These are phyloP conservation scores for Macaranga tanarius DNA, from an alignment of 441 rosid genomes.

Conservation along the genomic window DNA sequence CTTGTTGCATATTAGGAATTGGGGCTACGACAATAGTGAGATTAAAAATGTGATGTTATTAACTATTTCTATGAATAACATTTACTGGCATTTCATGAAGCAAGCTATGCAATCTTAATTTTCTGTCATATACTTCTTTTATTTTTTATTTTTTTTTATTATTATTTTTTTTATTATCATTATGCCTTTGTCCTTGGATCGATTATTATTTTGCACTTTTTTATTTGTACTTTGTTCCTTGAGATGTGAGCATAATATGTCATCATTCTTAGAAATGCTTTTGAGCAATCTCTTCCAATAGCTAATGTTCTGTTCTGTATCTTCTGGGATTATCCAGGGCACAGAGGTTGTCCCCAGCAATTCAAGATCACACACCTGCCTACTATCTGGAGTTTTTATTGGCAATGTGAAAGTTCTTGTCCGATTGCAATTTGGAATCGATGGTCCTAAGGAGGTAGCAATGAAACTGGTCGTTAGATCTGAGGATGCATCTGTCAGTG, in stretches of 20 bases:
- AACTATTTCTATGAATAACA: background rate
- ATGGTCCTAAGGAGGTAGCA: slow-evolving; percentile 74
- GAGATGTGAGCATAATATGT: background rate
- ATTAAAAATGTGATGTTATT: background rate
- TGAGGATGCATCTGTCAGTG: slow-evolving; percentile 70
- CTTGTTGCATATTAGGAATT: background rate
- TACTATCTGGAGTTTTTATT: slow-evolving; percentile 83
- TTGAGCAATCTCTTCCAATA: background rate
- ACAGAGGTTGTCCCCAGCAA: slow-evolving; percentile 79
- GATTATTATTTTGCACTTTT: background rate
- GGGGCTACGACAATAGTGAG: background rate
- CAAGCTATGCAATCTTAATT: background rate
- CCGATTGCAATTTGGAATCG: slow-evolving; percentile 78
- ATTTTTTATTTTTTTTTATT: no score
- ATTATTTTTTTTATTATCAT: no score
- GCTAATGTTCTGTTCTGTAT: background rate
- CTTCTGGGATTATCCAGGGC: slow-evolving; percentile 49
- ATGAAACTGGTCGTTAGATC: slow-evolving; percentile 92
- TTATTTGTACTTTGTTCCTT: background rate
- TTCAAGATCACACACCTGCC: slow-evolving; percentile 91
- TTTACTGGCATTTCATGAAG: background rate
- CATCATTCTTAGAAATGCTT: background rate
- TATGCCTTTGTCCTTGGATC: background rate
- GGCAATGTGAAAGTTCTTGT: slow-evolving; percentile 84
- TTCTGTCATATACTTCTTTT: background rate